Evolutionary conservation across 768 basidiomycete genomes (phyloP).

Genomic region (Psilocybe cubensis): DNA sequence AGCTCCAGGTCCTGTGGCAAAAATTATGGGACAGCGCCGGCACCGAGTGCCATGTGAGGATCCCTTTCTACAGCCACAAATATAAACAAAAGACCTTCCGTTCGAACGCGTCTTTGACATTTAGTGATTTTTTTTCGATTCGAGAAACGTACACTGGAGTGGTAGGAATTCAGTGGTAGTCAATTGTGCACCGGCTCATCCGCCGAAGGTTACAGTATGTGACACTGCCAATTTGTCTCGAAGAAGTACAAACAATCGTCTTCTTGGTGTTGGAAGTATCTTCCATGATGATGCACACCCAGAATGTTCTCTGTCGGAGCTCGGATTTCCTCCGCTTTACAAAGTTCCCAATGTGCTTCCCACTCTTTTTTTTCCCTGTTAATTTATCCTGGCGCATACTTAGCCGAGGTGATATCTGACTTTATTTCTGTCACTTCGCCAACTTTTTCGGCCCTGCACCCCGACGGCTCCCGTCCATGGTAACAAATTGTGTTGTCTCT

Average conservation of each 20-base stretch:
- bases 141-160: too few species aligned
- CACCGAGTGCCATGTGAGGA: not conserved
- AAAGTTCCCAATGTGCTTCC: too few species aligned
- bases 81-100: too few species aligned
- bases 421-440: not conserved
- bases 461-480: slow-evolving; percentile 1
- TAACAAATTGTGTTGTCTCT: slow-evolving; percentile 2
- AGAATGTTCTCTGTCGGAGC: too few species aligned
- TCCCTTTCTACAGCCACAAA: too few species aligned
- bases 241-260: not conserved
- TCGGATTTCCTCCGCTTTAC: too few species aligned
- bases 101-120: too few species aligned
- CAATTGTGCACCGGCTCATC: too few species aligned
- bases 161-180: too few species aligned
- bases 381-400: not conserved
- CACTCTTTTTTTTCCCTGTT: too few species aligned
- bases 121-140: too few species aligned
- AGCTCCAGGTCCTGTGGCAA: not conserved
- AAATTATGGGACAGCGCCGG: not conserved
- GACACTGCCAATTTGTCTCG: not conserved
- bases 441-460: not conserved
- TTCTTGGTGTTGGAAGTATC: not conserved
- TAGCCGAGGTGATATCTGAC: not conserved
- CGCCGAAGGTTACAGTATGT: not conserved
- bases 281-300: not conserved